Base-by-base conservation (phyloP, 441 rosid genomes). In the Raphanus hybrid region DNA sequence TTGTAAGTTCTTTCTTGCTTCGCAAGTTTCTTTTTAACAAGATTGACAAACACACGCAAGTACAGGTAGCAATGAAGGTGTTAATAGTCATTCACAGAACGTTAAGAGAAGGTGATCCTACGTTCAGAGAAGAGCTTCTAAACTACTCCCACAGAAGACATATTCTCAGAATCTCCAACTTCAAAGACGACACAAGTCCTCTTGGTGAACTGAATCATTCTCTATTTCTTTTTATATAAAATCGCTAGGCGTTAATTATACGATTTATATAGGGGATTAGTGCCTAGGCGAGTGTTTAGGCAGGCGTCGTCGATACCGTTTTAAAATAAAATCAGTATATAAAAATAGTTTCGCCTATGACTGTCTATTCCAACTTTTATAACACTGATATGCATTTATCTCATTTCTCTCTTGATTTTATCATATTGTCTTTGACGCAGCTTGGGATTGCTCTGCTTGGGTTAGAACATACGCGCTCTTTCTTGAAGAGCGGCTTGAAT, bases 381-480 rank as follows among this genome's bases (percentile, higher is more conserved):
- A 45, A 45, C 54, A 50, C 3, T n/a, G 2, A 50, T 14, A n/a
- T 50, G 16, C 8, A 52, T 52, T 52, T 6, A n/a, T 48, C 55
- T 48, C 7, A n/a, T 48, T 48, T 2, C 5, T 14, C 18, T 52
- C 23, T 18, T 18, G 12, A 18, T 9, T 23, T 55, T 55, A 57
- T 18, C 29, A 57, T 37, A 37, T 37, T 15, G 27, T 63, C 39
- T n/a, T 45, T 39, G 2, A 55, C 32, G 45, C 61, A 77, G 80
- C 80, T 74, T 92, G 94, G 97, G 94, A 92, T 68, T 90, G 86
- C 80, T 92, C 97, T 70, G 89, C 90, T 1, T 92, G 97, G 97
- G 87, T 90, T 75, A 91, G 96, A 52, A 74, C 86, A 52, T 92
- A 92, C 77, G 92, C 96, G 8, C 85, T 92, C 27, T 92, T 84